Evolutionary conservation across 305 asterid species (phyloP), one percentile per base, ranked within the genome.

Genomic region (Solanum aculeatissimum): DNA sequence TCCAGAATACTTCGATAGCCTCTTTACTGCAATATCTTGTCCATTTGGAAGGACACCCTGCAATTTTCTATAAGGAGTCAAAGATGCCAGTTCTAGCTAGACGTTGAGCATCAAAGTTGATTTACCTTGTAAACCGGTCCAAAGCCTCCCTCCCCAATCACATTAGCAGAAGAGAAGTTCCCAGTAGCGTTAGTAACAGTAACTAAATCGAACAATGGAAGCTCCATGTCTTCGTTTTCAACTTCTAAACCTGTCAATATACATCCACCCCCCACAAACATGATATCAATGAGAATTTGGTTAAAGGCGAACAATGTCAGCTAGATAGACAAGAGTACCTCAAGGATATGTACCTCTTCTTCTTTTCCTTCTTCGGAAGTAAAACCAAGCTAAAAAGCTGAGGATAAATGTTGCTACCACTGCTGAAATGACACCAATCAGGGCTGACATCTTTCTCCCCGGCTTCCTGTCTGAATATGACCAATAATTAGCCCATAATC

Each of bases 101-200:
- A 23, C 2, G 1, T 32, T 66, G 7, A 29, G 27, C 14, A 51
- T 51, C 7, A 27, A 60, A 10, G 84, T 27, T 82, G 11, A 63
- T 42, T 18, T 63, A 86, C 88, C 88, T 86, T 86, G 80, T 83
- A 83, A 51, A 86, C 88, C 0, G 85, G 86, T 29, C 88, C 88
- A 63, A 83, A 86, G 7, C 88, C 88, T 3, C 88, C 88, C 18
- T 83, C 60, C 0, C 88, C 88, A 62, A 86, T 66, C 32, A 82
- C 43, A 68, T 66, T 86, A 47, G 71, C 81, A 38, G 69, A 60
- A 79, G 86, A 83, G 75, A 86, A 86, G 43, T 74, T 49, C 0
- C 40, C 78, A 11, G 86, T 83, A 12, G 88, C 86, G 13, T 6
- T 60, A 25, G 74, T 40, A 62, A 62, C 77, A 60, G 78, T 65